Percentiles rank a stretch among this genome's conserved stretches.
Conservation (phyloP, 1,284 basidiomycete species). For the Gymnopus androsaceus region DNA sequence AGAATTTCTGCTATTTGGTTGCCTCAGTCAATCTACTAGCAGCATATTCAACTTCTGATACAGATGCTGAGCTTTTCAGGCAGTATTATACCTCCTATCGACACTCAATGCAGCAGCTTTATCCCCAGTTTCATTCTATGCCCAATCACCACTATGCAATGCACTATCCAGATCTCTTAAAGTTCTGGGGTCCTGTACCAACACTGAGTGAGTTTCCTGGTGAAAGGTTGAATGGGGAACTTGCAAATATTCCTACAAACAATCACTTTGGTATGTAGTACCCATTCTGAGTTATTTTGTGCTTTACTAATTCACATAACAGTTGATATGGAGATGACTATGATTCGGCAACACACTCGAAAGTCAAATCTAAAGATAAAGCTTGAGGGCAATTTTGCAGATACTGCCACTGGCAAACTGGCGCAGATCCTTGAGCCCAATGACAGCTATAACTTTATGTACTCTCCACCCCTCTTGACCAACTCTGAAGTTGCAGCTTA, state of each 20-base stretch:
- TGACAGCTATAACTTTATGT: neutral
- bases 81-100: conserved; percentile 11
- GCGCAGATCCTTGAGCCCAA: neutral
- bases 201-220: conserved; percentile 13
- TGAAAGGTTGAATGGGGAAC: conserved; percentile 14
- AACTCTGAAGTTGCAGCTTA: neutral
- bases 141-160: conserved; percentile 18
- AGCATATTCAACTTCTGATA: conserved; percentile 15
- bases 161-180: conserved; percentile 14
- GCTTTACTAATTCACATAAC: neutral
- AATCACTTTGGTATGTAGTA: conserved; percentile 14
- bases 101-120: conserved; percentile 9
- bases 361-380: conserved; percentile 8
- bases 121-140: neutral
- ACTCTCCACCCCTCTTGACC: neutral
- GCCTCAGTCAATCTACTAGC: conserved; percentile 17
- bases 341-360: conserved; percentile 11
- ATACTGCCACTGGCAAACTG: too few relatives aligned
- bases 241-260: conserved; percentile 15
- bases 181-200: conserved; percentile 14
- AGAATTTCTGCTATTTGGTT: conserved; percentile 17
- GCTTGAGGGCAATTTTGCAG: too few relatives aligned
- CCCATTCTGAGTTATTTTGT: neutral
- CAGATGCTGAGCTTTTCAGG: conserved; percentile 8
- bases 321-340: conserved; percentile 16